Conservation (phyloP, 495 filamentous ascomycete species). For the Penicillium angulare region DNA sequence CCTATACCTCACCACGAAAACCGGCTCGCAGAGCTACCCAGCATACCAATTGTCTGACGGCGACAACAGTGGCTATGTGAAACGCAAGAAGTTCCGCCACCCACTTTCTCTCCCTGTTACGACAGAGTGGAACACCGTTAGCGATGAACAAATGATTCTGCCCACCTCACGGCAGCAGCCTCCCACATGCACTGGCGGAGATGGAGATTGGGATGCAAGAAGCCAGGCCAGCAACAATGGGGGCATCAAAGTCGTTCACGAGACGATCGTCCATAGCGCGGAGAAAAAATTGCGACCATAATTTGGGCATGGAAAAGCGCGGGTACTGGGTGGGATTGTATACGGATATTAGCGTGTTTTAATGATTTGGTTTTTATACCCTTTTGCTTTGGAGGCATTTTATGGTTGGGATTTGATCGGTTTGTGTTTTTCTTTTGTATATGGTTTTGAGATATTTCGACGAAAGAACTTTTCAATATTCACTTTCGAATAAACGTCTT, state of each 20-base stretch:
- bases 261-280: slow-evolving; percentile 29
- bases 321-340: no score
- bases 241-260: slow-evolving; percentile 29
- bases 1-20: slow-evolving; percentile 23
- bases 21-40: slow-evolving; percentile 16
- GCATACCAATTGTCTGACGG: slow-evolving; percentile 32
- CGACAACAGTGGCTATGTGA: slow-evolving; percentile 17
- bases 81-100: slow-evolving; percentile 37
- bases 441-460: no score
- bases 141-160: slow-evolving; percentile 42
- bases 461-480: no score
- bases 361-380: not conserved
- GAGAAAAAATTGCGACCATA: slow-evolving; percentile 8
- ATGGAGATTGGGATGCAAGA: slow-evolving; percentile 23
- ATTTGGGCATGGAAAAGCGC: no score
- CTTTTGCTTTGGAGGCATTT: not conserved
- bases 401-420: not conserved
- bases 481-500: no score
- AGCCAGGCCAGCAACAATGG: slow-evolving; percentile 25
- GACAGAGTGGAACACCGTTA: slow-evolving; percentile 36
- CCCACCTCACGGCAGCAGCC: slow-evolving; percentile 27
- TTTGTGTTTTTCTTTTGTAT: no score
- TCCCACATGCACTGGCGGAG: slow-evolving; percentile 23
- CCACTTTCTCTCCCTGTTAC: slow-evolving; percentile 39
- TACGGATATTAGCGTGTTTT: not conserved